Evolutionary conservation across 768 basidiomycete genomes (phyloP).

Genomic region (Coprinopsis strossmayeri): DNA sequence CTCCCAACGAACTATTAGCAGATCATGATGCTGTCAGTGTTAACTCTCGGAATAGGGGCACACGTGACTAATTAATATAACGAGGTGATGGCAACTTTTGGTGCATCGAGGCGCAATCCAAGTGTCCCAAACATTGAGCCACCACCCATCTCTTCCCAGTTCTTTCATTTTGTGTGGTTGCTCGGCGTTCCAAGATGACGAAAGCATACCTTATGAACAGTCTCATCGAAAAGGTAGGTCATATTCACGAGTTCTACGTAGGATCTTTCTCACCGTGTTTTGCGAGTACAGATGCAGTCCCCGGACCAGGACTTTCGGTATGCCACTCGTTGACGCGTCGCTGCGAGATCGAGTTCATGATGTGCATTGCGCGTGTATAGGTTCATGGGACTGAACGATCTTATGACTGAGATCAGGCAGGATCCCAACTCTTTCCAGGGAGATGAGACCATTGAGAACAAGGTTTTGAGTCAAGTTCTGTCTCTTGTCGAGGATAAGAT

Average conservation of each 20-base stretch:
- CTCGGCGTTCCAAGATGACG: constrained; percentile 55
- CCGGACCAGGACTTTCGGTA: constrained; percentile 89
- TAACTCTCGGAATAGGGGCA: too few relatives aligned
- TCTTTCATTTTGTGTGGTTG: neutral
- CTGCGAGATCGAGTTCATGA: constrained; percentile 13
- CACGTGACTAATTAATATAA: neutral
- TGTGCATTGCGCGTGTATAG: constrained; percentile 32
- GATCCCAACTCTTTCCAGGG: constrained; percentile 70
- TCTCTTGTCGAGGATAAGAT: constrained; percentile 89
- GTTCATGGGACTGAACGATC: constrained; percentile 95
- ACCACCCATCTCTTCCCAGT: neutral
- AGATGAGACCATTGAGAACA: constrained; percentile 82
- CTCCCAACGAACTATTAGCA: too few relatives aligned
- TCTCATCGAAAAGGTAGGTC: constrained; percentile 69
- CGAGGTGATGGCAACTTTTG: neutral
- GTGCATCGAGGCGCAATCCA: neutral
- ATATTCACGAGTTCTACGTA: neutral
- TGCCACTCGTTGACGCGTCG: constrained; percentile 20
- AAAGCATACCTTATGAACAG: constrained; percentile 82
- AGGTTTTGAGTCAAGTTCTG: constrained; percentile 79
- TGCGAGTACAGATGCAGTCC: constrained; percentile 74
- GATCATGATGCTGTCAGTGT: too few relatives aligned
- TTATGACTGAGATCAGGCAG: constrained; percentile 82
- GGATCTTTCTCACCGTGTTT: constrained; percentile 4
- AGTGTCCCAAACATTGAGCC: too few relatives aligned